Base-by-base conservation (phyloP, 2,329 filamentous ascomycete genomes). In the Arthrobotrys entomopaga region DNA sequence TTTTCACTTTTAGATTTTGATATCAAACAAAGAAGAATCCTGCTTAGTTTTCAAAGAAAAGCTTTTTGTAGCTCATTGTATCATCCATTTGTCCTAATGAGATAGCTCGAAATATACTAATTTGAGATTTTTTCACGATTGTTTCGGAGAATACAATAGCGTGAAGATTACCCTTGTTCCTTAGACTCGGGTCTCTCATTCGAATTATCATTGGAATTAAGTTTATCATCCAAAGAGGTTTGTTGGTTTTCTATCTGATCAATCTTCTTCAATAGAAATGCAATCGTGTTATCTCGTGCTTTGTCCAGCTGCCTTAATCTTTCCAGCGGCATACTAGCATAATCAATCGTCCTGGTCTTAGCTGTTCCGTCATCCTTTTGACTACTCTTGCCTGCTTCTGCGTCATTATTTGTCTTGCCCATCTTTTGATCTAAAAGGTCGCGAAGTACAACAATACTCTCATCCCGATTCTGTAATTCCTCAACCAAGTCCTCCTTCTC, bases 281-380 rank as follows among this genome's bases (percentile, higher is more conserved):
- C 80, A 71, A 86, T 82, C 0, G 84, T 86, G 6, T 83, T 84
- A 80, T 87, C 85, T 53, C 85, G 80, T 19, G 84, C 85, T 76
- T 83, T 85, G 77, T 87, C 84, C 50, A 85, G 79, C 65, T 85
- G 82, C 6, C 79, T 78, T 34, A 87, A 80, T 54, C 82, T 81
- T 63, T 80, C 80, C 5, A 81, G 77, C 58, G 84, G 77, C 65
- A 80, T 80, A 16, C 77, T 74, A 59, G 76, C 77, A 58, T 79
- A 77, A 22, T 82, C 81, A 11, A 81, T 76, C 53, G 79, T 81
- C 58, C 79, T 80, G 69, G 79, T 77, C 48, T 29, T 80, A 77
- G 11, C 60, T 2, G 6, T 26, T 16, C 38, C 22, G 2, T 11
- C 26, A 19, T 59, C 43, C 3, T 8, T 65, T 43, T 70, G 76